Evolutionary conservation across 169 alveolate species (phyloP), one percentile per base, ranked within the genome.

Genomic region (Eimeria maxima): DNA sequence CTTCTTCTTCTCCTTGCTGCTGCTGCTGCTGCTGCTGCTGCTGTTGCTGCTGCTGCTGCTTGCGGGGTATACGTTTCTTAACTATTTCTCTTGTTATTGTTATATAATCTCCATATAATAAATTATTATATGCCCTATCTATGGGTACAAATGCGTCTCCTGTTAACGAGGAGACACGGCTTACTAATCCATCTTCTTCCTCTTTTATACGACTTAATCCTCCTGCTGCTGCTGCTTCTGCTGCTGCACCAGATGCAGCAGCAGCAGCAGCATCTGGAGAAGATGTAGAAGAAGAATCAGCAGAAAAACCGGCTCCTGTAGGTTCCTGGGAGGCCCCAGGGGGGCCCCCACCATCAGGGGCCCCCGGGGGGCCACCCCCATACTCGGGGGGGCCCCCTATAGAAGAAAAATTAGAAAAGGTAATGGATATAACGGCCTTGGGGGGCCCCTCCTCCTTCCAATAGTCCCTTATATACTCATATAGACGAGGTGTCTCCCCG

Each of bases 381-480:
- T 16, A n/a, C 6, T 16, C 42, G 8, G 2, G 87, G 87, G 87
- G 60, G 88, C 45, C 88, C 88, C 65, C 88, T 14, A 47, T 42
- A 24, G 88, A 78, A 78, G 91, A 83, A 53, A 55, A 90, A 67
- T 90, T 90, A 5, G 95, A 90, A 65, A 90, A 90, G 0, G 95
- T 90, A 20, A 90, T 27, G 27, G 65, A 38, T 16, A 90, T 83
- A 24, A 69, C 95, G 1, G 95, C 67, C 90, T 69, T 90, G 8
- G 78, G 24, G 29, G 95, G 95, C 33, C 95, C 95, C 47, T 71
- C 81, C 5, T 73, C 95, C 3, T 69, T 74, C 95, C 95, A 90
- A 81, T 90, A 76, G 27, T 90, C 74, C 44, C 95, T 29, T 18
- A 90, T 90, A 74, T 60, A 90, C 33, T 90, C 95, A 63, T 33